Conservation (phyloP, 768 basidiomycete species). For the Psilocybe azurescens region DNA sequence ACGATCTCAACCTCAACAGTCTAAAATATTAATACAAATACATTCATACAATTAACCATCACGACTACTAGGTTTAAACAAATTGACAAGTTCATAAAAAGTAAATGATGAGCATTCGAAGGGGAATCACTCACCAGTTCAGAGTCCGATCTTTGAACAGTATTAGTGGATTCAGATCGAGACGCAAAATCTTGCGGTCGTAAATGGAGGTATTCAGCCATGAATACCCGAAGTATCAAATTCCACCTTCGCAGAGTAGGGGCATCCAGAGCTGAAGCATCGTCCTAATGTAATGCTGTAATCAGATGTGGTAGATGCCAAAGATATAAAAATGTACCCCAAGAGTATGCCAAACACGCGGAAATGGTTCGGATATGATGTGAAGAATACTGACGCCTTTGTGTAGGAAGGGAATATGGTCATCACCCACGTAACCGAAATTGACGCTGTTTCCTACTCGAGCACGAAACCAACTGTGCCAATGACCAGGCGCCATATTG, state of each 20-base stretch:
- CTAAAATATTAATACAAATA: conserved; percentile 2
- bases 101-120: not conserved
- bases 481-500: conserved; percentile 51
- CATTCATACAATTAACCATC: conserved; percentile 6
- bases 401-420: conserved; percentile 89
- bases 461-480: conserved; percentile 71
- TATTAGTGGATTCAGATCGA: conserved; percentile 27
- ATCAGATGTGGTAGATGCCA: not conserved
- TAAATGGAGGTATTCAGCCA: conserved; percentile 87
- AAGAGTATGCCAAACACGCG: conserved; percentile 86
- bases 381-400: conserved; percentile 89
- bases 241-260: conserved; percentile 92
- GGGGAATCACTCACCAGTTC: conserved; percentile 47
- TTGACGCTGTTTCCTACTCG: conserved; percentile 45
- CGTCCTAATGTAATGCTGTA: conserved; percentile 62
- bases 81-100: conserved; percentile 1
- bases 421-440: conserved; percentile 80
- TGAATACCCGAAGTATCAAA: conserved; percentile 83
- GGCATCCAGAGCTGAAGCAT: conserved; percentile 83
- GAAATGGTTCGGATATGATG: conserved; percentile 89
- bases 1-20: too few species aligned
- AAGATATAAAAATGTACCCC: conserved; percentile 49
- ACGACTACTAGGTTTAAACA: conserved; percentile 21
- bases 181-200: conserved; percentile 49
- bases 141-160: conserved; percentile 39